Base-by-base conservation (phyloP, 306 rosid genomes). In the Inga laurina region DNA sequence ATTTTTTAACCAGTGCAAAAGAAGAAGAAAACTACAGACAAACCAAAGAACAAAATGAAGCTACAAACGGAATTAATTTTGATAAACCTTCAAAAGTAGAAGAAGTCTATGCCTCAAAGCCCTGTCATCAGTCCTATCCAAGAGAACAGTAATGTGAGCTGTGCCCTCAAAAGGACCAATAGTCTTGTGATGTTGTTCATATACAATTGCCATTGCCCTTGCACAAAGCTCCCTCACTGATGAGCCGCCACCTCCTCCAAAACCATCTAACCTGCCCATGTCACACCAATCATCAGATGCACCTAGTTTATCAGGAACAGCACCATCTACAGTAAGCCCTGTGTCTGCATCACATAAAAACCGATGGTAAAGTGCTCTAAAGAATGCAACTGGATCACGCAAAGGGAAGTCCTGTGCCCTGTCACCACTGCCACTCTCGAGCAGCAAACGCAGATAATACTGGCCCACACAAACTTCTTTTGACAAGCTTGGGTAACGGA, bases 241-340 rank as follows among this genome's bases (percentile, higher is more conserved):
- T 85, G 87, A 92, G 34, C 98, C 99, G 46, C 99, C 99, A 43
- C 98, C 98, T 70, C 99, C 99, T 39, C 99, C 99, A 88, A 97
- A 97, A 86, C 99, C 99, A 90, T 96, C 99, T 82, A 91, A 88
- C 84, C 99, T 96, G 82, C 97, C 94, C 98, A 96, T 90, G 84
- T 97, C 98, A 79, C 98, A 97, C 99, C 99, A 97, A 88, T 97
- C 99, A 92, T 97, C 99, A 86, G 99, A 94, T 30, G 99, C 97
- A 82, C 98, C 99, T 90, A 92, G 82, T 83, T 97, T 97, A 86
- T 97, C 99, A 49, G 99, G 99, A 90, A 97, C 92, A 87, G 98
- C 91, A 64, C 99, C 99, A 84, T 94, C 98, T 51, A 97, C 98
- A 22, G 97, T 97, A 77, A 97, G 97, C 67, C 99, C 99, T 14